phyloP scores from a whole-genome alignment of 306 rosid genomes.

The Nissolia schottii region DNA sequence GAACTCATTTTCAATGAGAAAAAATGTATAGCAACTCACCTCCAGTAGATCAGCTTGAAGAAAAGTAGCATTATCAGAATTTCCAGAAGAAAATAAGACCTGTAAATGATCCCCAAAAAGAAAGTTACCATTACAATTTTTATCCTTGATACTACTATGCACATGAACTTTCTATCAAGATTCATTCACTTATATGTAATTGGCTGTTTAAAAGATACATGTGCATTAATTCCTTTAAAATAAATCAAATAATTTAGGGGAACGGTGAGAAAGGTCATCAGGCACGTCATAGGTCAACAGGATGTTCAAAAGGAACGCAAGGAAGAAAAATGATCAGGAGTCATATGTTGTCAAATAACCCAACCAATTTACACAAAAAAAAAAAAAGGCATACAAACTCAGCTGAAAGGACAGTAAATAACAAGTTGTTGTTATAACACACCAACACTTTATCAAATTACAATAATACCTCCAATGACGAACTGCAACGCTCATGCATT shows the following conservation, averaged over 20 bases:
- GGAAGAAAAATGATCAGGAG: neutral
- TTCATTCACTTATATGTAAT: neutral
- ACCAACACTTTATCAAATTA: constrained; percentile 7
- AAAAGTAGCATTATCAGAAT: constrained; percentile 41
- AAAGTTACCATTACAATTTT: neutral
- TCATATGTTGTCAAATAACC: neutral
- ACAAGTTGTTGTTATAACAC: constrained; percentile 3
- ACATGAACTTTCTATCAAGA: neutral
- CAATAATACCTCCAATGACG: constrained; percentile 70
- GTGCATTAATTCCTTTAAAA: constrained; percentile 1
- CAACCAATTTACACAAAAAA: neutral
- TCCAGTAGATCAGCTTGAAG: constrained; percentile 74
- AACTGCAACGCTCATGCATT: constrained; percentile 81
- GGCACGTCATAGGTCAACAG: neutral
- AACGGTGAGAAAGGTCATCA: neutral
- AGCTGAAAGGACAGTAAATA: neutral
- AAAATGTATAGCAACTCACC: constrained; percentile 42
- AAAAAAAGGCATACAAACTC: neutral
- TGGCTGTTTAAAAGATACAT: neutral
- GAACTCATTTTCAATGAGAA: neutral
- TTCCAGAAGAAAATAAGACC: constrained; percentile 75
- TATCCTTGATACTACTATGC: neutral
- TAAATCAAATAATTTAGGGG: constrained; percentile 16
- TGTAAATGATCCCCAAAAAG: constrained; percentile 30
- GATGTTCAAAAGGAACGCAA: neutral